Evolutionary conservation across 2,329 filamentous ascomycete species (phyloP), one percentile per base, ranked within the genome.

Genomic region (Pseudocercospora vitis): DNA sequence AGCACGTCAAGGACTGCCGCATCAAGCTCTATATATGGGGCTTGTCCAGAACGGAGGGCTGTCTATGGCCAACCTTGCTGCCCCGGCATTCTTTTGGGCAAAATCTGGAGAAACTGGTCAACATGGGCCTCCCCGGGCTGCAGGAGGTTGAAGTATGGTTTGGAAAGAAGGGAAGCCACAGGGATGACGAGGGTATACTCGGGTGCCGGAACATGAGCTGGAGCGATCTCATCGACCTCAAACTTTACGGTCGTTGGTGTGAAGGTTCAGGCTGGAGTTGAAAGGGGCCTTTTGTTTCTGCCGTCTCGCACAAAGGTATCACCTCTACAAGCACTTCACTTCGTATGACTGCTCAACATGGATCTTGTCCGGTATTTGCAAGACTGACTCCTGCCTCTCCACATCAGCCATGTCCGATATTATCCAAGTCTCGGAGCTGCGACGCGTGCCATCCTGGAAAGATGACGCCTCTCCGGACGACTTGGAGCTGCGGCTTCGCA

Each of bases 381-480:
- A 16, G 18, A 29, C 42, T 26, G 23, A 29, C 24, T 24, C 23
- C 24, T 46, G 42, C 18, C 42, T 46, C 18, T 46, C 42, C 9
- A 46, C 9, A 14, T 46, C 42, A 3, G 7, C 23, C 42, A 16
- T 18, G 11, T 46, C 21, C 9, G 42, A 46, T 18, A 26, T 16
- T 7, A 29, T 46, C 42, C 23, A 46, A 4, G 42, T 24, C 29
- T 46, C 23, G 18, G 42, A 46, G 42, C 42, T 46, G 32, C 32
- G 32, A 35, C 32, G 32, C 28, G 42, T 21, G 19, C 11, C n/a
- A 5, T 46, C 42, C 18, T 24, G 42, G 9, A 4, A 46, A 9
- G 42, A 46, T n/a, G 42, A 19, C 8, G 19, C 24, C 29, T 46
- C 29, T 12, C 18, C n/a, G 3, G 42, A n/a, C 9, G 42, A 26